phyloP scores from a whole-genome alignment of 805 yeast species.

The Saccharomyces mikatae region DNA sequence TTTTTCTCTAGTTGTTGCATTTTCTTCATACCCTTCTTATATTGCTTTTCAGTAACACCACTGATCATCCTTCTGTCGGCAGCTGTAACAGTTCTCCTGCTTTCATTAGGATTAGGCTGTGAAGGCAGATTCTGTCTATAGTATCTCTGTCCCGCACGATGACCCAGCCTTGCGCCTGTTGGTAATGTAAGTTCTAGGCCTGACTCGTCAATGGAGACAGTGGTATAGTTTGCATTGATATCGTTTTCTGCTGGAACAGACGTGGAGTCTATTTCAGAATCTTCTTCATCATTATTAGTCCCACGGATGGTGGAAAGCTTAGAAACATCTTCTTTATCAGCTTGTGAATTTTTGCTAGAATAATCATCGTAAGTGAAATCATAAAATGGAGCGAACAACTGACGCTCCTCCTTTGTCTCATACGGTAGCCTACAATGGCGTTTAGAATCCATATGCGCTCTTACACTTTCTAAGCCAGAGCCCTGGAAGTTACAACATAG shows the following conservation, averaged over 20 bases:
- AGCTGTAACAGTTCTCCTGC: constrained; percentile 66
- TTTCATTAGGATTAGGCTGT: constrained; percentile 38
- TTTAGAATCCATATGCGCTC: constrained; percentile 81
- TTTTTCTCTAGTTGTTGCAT: constrained; percentile 37
- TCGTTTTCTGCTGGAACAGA: constrained; percentile 7
- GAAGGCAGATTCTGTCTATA: constrained; percentile 55
- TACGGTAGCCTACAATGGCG: constrained; percentile 86
- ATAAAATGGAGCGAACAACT: constrained; percentile 70
- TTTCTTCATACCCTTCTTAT: constrained; percentile 42
- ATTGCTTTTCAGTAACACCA: constrained; percentile 54
- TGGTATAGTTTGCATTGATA: constrained; percentile 28
- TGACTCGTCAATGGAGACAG: constrained; percentile 39
- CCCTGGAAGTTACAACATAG: constrained; percentile 79
- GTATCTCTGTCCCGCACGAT: constrained; percentile 64
- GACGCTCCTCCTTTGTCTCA: constrained; percentile 70
- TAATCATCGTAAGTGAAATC: constrained; percentile 46
- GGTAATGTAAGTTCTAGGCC: constrained; percentile 69
- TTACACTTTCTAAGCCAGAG: constrained; percentile 70
- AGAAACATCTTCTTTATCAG: constrained; percentile 11
- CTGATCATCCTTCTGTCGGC: constrained; percentile 59
- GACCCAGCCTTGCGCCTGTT: constrained; percentile 72
- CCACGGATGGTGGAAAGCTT: constrained; percentile 20
- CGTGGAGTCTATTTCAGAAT: constrained; percentile 20
- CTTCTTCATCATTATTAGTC: constrained; percentile 26
- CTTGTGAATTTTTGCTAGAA: constrained; percentile 39